Evolutionary conservation across 225 moss, liverwort and hornwort genomes (phyloP), one percentile per base, ranked within the genome.

Genomic region (Takakia lepidozioides): DNA sequence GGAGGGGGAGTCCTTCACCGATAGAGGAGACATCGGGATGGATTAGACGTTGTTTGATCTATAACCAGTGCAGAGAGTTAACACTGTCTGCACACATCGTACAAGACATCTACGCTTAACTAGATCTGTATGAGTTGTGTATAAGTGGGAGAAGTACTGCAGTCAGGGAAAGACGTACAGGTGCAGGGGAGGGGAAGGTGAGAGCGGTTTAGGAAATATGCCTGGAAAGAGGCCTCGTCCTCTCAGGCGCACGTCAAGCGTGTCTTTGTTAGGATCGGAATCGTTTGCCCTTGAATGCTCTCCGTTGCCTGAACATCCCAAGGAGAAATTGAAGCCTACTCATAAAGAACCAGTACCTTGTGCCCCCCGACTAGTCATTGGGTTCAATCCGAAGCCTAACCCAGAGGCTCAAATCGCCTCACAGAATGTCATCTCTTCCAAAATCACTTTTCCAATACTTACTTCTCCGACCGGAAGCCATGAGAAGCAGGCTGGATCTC

Each of bases 171-270:
- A n/a, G n/a, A n/a, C n/a, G n/a, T n/a, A n/a, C n/a, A n/a, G n/a
- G n/a, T n/a, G n/a, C n/a, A 32, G 32, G 55, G 6, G 8, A 17
- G 45, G 28, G 43, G 21, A 13, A 32, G 4, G 46, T 19, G 4
- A 17, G 20, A 21, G 44, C 27, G 43, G 29, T 11, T 27, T 27
- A 42, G 15, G 8, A 11, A 62, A 43, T 27, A 92, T 92, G 88
- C 80, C 88, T 48, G 92, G 88, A 27, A 88, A 92, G 59, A 73
- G 92, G 10, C 82, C 80, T 8, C 82, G 85, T 18, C 68, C 71
- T 61, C 80, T 92, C 82, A 85, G 80, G 51, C 84, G 92, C 43
- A 92, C 85, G 8, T 59, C 83, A 8, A 92, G 92, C 52, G 82
- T 87, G 22, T 85, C 80, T 0, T 69, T 73, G 59, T 70, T 92